Evolutionary conservation across 805 yeast species (phyloP).

Genomic region (Candida namnaoensis): DNA sequence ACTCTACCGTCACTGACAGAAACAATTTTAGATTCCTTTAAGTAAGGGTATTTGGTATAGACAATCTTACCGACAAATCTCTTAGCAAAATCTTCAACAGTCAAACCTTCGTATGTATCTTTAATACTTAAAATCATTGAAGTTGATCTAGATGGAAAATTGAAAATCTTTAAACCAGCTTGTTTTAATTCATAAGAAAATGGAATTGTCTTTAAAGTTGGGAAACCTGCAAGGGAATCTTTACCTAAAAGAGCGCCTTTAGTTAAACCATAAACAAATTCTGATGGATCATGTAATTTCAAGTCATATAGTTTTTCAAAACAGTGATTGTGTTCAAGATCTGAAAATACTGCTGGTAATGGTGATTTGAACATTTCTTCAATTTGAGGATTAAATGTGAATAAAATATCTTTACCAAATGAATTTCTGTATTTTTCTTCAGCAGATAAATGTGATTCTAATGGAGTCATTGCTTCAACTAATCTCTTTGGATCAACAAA

Average conservation of each 20-base stretch:
- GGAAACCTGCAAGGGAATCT: slow-evolving; percentile 84
- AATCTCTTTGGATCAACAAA: slow-evolving; percentile 84
- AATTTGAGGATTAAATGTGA: slow-evolving; percentile 69
- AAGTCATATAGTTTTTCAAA: slow-evolving; percentile 47
- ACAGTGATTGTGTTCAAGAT: slow-evolving; percentile 75
- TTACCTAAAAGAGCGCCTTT: slow-evolving; percentile 62
- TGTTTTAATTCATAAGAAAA: slow-evolving; percentile 42
- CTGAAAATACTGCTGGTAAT: slow-evolving; percentile 65
- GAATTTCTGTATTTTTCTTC: slow-evolving; percentile 71
- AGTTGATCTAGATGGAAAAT: slow-evolving; percentile 75
- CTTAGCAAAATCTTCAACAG: slow-evolving; percentile 58
- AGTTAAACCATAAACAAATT: slow-evolving; percentile 46
- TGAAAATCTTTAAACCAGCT: slow-evolving; percentile 70
- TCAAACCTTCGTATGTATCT: slow-evolving; percentile 43
- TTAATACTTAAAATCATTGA: slow-evolving; percentile 64
- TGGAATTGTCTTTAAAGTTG: slow-evolving; percentile 67
- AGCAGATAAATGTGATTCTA: slow-evolving; percentile 49
- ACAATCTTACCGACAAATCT: slow-evolving; percentile 53
- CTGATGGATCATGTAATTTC: slow-evolving; percentile 33
- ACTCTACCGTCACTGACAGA: slow-evolving; percentile 47
- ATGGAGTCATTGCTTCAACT: slow-evolving; percentile 62
- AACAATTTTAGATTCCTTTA: slow-evolving; percentile 69
- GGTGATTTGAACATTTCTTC: slow-evolving; percentile 66
- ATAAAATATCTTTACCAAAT: slow-evolving; percentile 62
- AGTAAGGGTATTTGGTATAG: slow-evolving; percentile 85